phyloP scores from a whole-genome alignment of 108 stramenopile species.

The Nitzschia palea region DNA sequence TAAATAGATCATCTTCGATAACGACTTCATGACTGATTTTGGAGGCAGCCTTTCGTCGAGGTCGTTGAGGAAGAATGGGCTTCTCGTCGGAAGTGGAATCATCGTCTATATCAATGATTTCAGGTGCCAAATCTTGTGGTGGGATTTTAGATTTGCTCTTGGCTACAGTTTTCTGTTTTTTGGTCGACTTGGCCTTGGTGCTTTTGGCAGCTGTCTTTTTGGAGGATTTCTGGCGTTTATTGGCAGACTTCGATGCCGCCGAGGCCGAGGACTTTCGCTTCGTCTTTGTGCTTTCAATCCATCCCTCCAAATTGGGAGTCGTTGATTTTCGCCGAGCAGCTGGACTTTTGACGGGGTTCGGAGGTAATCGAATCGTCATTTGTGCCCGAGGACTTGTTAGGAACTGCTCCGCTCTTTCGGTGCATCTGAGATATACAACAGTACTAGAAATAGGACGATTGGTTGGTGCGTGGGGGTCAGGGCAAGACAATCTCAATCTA shows the following conservation, averaged over 20 bases:
- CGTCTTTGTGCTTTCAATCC: conserved; percentile 36
- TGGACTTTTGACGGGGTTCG: conserved; percentile 1
- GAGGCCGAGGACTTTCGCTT: conserved; percentile 20
- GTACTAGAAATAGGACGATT: conserved; percentile 13
- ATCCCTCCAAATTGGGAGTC: conserved; percentile 26
- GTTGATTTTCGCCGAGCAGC: conserved; percentile 1
- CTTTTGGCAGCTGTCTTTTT: conserved; percentile 14
- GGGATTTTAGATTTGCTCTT: background rate
- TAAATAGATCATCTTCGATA: too few relatives aligned
- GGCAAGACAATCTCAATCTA: background rate
- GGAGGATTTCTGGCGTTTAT: too few relatives aligned
- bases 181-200: conserved; percentile 7
- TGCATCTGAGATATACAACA: conserved; percentile 32
- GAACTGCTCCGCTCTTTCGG: conserved; percentile 12
- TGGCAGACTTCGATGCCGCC: too few relatives aligned
- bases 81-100: conserved; percentile 24
- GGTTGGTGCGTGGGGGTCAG: background rate
- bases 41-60: too few relatives aligned
- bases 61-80: too few relatives aligned
- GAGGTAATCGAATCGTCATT: conserved; percentile 40
- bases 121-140: background rate
- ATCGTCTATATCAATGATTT: conserved; percentile 48
- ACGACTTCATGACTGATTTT: too few relatives aligned
- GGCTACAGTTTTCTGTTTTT: background rate
- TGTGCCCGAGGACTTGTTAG: conserved; percentile 26